A percentile compares a stretch with the other conserved stretches of the same genome.
Conservation (phyloP, 1,139 yeast genomes). For the Blastobotrys buckinghamii region DNA sequence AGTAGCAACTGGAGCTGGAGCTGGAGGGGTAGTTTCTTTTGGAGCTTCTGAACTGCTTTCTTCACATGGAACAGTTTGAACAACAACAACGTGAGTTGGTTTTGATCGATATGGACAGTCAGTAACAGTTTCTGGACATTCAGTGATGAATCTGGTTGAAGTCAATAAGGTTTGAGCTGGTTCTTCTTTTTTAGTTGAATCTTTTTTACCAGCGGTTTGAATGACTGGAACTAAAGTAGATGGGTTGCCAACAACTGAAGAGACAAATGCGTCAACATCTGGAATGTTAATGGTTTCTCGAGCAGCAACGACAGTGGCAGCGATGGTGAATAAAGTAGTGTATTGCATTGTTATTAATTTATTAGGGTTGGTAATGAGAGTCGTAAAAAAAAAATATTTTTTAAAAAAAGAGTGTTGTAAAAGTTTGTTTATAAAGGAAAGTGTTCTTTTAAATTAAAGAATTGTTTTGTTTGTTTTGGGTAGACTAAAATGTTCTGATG, state of each 20-base stretch:
- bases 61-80: background rate
- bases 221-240: background rate
- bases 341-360: background rate
- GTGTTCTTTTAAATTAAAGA: background rate
- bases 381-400: background rate
- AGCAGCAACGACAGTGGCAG: background rate
- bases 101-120: background rate
- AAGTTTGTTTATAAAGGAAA: background rate
- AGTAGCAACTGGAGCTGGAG: background rate
- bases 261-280: background rate
- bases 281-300: background rate
- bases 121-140: background rate
- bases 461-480: too few relatives aligned
- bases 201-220: background rate
- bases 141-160: background rate
- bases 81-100: background rate
- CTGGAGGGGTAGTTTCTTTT: background rate
- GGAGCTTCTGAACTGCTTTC: background rate
- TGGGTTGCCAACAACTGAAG: background rate
- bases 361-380: background rate
- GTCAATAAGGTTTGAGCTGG: background rate
- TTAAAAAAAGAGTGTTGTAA: background rate
- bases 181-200: background rate
- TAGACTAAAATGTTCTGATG: background rate
- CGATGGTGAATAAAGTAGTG: background rate